Conservation (phyloP, 2,329 filamentous ascomycete species). For the Xylariaceae sp. region DNA sequence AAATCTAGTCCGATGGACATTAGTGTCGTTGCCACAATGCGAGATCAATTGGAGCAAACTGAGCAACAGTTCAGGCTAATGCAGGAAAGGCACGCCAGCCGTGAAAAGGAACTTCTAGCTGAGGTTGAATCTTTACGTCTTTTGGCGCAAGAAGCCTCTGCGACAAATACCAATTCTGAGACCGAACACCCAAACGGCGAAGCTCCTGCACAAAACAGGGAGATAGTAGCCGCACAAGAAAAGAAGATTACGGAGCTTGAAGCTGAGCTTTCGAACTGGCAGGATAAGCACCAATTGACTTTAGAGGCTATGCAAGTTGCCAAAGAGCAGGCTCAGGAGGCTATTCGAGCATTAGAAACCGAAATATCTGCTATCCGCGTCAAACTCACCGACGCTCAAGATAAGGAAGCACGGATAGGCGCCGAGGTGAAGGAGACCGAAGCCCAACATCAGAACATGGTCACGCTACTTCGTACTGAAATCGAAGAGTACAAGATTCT, state of each 20-base stretch:
- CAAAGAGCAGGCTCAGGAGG: conserved; percentile 67
- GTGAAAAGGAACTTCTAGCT: conserved; percentile 69
- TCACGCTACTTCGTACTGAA: conserved; percentile 63
- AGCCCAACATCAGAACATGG: conserved; percentile 54
- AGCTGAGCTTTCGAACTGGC: conserved; percentile 68
- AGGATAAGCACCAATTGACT: conserved; percentile 67
- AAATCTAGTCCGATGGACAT: conserved; percentile 84
- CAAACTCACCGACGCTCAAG: conserved; percentile 43
- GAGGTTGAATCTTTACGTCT: conserved; percentile 67
- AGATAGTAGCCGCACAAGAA: conserved; percentile 42
- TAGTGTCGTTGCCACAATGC: conserved; percentile 79
- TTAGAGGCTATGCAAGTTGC: conserved; percentile 67
- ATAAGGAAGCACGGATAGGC: conserved; percentile 36
- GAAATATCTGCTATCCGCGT: conserved; percentile 53
- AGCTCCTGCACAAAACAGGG: conserved; percentile 29
- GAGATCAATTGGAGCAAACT: conserved; percentile 81
- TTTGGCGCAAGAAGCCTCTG: conserved; percentile 41
- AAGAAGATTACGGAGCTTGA: conserved; percentile 63
- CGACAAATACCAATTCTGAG: conserved; percentile 19
- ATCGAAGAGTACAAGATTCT: conserved; percentile 77
- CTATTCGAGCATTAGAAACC: conserved; percentile 67
- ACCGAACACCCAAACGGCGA: conserved; percentile 30
- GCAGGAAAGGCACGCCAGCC: conserved; percentile 65
- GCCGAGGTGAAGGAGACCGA: conserved; percentile 47
- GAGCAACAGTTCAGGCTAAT: conserved; percentile 74